Base-by-base conservation (phyloP, 139 green algal species). In the Pycnococcus provasolii region DNA sequence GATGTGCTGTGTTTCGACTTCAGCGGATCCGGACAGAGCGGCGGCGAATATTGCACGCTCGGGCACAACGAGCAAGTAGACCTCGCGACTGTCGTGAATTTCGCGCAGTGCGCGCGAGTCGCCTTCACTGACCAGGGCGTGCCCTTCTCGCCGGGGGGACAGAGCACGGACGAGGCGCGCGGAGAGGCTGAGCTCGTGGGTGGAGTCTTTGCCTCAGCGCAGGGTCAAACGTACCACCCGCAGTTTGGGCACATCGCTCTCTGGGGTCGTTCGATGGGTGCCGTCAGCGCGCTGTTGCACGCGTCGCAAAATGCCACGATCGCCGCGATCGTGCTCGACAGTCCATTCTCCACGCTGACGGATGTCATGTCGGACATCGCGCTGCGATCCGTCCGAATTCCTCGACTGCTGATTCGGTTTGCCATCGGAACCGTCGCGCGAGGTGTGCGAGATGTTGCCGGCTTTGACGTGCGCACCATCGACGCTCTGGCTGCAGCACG, bases 231-330 rank as follows among this genome's bases (percentile, higher is more conserved):
- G 26, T 26, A 26, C 26, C 26, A 26, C 26, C 26, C 26, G 26
- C 82, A 77, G n/a, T 73, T 92, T 45, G 26, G 72, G 6, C 73
- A 79, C 11, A 86, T 98, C 13, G 92, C 80, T 2, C 77, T 98
- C 54, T 98, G 92, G 92, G 92, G 92, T 2, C 77, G 91, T 26
- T 90, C 79, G 45, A 98, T 98, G 92, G 92, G 92, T 0, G 92
- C 91, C 0, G 92, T 97, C 0, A 95, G 90, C 0, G 81, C 87
- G 41, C 73, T 98, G 58, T 68, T 96, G 48, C 96, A 91, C 76
- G 79, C 66, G n/a, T 64, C 80, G 40, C 61, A 63, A 1, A 74
- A 84, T 53, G 78, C 79, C 9, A 68, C 45, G 7, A 73, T 84
- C 41, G 75, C 65, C 9, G 64, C 68, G 77, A 88, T 84, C 81